Conservation (phyloP, 2,329 filamentous ascomycete species). For the Cytospora paraplurivora region DNA sequence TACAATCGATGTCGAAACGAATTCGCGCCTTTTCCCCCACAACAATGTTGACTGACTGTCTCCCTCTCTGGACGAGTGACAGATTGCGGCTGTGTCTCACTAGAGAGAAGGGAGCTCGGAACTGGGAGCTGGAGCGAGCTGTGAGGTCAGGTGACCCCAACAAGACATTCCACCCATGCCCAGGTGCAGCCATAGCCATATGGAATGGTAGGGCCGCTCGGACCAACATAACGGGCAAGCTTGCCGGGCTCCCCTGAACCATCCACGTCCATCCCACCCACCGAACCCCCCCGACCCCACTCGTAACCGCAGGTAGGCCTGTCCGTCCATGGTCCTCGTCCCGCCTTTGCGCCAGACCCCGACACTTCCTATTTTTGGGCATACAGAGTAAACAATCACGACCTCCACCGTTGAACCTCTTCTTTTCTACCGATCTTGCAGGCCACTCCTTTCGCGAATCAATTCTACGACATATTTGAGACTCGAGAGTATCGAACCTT, state of each 20-base stretch:
- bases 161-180: background rate
- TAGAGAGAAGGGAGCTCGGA: background rate
- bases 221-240: too few species aligned
- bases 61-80: background rate
- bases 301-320: too few species aligned
- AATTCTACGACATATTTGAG: background rate
- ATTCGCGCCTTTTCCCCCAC: background rate
- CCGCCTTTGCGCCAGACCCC: conserved; percentile 4
- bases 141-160: background rate
- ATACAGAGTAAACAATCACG: conserved; percentile 5
- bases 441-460: background rate
- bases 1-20: background rate
- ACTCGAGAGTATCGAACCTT: background rate
- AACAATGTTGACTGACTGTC: background rate
- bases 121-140: background rate
- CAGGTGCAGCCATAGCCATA: background rate
- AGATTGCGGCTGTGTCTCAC: background rate
- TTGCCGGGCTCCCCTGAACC: too few species aligned
- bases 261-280: too few species aligned
- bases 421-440: background rate
- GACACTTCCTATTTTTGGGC: background rate
- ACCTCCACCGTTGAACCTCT: background rate
- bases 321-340: background rate
- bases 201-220: too few species aligned
- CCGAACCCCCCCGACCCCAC: too few species aligned